Conservation (phyloP, 768 basidiomycete genomes). For the Mycena rebaudengoi region DNA sequence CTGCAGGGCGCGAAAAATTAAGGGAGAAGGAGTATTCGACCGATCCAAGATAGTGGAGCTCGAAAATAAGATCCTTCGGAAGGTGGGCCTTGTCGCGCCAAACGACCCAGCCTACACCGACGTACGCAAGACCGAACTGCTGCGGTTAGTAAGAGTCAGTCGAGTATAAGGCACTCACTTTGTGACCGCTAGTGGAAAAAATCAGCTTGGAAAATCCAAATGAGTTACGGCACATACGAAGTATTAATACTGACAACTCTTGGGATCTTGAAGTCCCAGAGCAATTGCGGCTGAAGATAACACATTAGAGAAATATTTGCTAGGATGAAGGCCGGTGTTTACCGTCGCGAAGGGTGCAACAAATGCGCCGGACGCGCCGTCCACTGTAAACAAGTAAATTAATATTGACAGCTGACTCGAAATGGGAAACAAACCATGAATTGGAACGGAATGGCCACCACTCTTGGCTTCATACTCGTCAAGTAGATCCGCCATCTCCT, state of each 20-base stretch:
- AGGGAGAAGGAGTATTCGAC: conserved; percentile 81
- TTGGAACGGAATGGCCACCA: conserved; percentile 66
- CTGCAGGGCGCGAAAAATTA: conserved; percentile 70
- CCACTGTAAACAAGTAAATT: conserved; percentile 57
- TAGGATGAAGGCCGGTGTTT: neutral
- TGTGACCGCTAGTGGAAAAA: conserved; percentile 33
- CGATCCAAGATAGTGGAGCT: conserved; percentile 55
- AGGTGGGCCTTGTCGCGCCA: conserved; percentile 72
- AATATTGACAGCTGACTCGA: conserved; percentile 50
- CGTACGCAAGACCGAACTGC: conserved; percentile 62
- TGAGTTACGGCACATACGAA: conserved; percentile 43
- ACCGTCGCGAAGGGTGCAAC: conserved; percentile 68
- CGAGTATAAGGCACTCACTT: too few relatives aligned
- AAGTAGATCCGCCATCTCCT: conserved; percentile 81
- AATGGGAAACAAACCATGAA: conserved; percentile 66
- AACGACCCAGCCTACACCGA: conserved; percentile 74
- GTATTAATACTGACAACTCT: conserved; percentile 70
- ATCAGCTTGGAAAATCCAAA: conserved; percentile 54
- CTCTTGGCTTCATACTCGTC: conserved; percentile 71
- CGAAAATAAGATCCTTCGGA: conserved; percentile 77
- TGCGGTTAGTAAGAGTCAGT: too few relatives aligned
- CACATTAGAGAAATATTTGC: neutral
- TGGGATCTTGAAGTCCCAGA: conserved; percentile 72
- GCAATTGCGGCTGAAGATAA: conserved; percentile 55
- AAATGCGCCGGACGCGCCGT: conserved; percentile 74